Conservation (phyloP, 106 monocot genomes). For the Triglochin maritima region DNA sequence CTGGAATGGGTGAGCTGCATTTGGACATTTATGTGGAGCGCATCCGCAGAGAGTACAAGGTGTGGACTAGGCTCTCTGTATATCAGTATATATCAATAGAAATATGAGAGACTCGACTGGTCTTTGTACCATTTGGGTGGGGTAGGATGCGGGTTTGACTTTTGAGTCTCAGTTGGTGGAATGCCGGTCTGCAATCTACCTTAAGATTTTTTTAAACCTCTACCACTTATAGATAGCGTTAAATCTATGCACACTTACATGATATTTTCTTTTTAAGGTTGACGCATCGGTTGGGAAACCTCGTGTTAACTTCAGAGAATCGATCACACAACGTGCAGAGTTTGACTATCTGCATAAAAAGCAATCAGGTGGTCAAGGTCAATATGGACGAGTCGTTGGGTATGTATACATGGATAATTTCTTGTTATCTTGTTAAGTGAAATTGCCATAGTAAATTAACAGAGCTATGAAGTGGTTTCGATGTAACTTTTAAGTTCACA, state of each 20-base stretch:
- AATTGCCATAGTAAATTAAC: neutral
- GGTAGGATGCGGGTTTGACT: too few relatives aligned
- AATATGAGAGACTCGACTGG: too few relatives aligned
- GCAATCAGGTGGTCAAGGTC: conserved; percentile 96
- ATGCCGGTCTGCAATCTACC: too few relatives aligned
- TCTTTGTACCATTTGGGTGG: too few relatives aligned
- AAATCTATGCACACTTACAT: neutral
- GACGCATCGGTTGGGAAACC: conserved; percentile 93
- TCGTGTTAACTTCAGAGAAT: conserved; percentile 91
- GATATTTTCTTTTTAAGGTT: conserved; percentile 36
- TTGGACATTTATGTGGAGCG: conserved; percentile 99
- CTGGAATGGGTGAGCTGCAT: conserved; percentile 98
- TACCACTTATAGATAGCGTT: neutral
- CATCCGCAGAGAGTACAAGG: conserved; percentile 94
- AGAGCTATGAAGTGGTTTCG: too few relatives aligned
- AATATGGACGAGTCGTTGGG: conserved; percentile 96
- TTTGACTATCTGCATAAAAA: conserved; percentile 99
- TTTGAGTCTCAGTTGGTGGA: too few relatives aligned
- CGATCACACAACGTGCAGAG: conserved; percentile 72
- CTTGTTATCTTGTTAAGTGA: neutral
- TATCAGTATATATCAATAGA: neutral
- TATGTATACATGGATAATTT: conserved; percentile 18
- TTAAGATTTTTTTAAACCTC: too few relatives aligned
- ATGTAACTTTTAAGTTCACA: too few relatives aligned
- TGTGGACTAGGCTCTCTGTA: conserved; percentile 9